Conservation (phyloP, 139 green algal species). For the Volvox reticuliferus region DNA sequence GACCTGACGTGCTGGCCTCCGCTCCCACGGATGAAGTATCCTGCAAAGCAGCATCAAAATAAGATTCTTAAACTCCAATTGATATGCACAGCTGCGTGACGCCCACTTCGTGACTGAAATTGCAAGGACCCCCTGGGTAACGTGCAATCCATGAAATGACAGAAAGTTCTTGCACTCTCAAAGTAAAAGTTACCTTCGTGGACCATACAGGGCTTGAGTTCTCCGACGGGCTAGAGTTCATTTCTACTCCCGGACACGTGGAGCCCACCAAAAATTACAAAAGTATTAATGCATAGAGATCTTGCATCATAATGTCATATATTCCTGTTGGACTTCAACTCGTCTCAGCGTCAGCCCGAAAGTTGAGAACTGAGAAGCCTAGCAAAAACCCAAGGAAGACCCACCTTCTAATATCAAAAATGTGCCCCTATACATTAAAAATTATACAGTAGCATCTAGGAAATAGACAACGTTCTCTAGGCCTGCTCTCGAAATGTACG, state of each 20-base stretch:
- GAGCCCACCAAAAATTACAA: background rate
- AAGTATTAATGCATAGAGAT: background rate
- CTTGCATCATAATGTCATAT: background rate
- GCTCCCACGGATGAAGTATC: background rate
- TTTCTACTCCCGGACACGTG: background rate
- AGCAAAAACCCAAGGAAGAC: background rate
- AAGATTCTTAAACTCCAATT: background rate
- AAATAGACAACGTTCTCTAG: background rate
- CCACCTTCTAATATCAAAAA: background rate
- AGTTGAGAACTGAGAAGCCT: too few species aligned
- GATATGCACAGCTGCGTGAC: background rate
- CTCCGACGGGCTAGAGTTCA: background rate
- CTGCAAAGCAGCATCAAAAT: background rate
- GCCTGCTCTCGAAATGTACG: background rate
- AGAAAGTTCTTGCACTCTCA: background rate
- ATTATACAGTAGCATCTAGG: too few species aligned
- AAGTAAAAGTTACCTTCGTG: background rate
- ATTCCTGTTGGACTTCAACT: too few species aligned
- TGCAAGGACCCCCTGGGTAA: too few species aligned
- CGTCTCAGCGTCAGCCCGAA: too few species aligned
- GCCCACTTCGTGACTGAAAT: too few species aligned
- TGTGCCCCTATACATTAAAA: background rate
- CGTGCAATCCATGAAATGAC: too few species aligned
- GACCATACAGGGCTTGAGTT: conserved; percentile 5
- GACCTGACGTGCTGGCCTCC: background rate